These are phyloP conservation scores for Tephrocybe sp. DNA, from an alignment of 768 basidiomycete genomes.

Conservation along the genomic window DNA sequence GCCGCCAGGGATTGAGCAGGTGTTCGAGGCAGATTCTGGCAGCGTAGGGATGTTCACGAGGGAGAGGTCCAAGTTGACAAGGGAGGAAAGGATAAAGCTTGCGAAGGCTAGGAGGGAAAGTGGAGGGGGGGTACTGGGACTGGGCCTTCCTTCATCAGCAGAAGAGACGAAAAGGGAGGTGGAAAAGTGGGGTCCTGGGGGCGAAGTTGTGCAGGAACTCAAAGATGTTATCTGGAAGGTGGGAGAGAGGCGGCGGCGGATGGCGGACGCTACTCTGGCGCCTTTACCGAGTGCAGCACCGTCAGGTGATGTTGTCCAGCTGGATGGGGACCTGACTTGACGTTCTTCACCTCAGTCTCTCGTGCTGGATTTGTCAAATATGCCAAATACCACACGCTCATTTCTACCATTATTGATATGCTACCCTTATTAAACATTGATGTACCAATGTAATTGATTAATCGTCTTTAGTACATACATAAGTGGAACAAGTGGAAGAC, in stretches of 20 bases:
- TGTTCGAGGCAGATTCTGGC: slow-evolving; percentile 73
- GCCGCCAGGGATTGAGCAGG: slow-evolving; percentile 72
- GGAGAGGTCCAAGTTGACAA: slow-evolving; percentile 63
- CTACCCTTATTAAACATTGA: slow-evolving; percentile 2
- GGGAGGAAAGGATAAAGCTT: slow-evolving; percentile 73
- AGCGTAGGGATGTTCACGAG: slow-evolving; percentile 42
- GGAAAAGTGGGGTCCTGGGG: slow-evolving; percentile 70
- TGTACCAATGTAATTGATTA: slow-evolving; percentile 9
- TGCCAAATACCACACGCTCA: slow-evolving; percentile 11
- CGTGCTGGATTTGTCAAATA: neutral
- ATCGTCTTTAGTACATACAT: neutral
- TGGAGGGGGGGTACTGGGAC: slow-evolving; percentile 27
- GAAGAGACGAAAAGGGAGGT: slow-evolving; percentile 19
- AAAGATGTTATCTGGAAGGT: slow-evolving; percentile 90
- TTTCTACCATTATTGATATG: slow-evolving; percentile 13
- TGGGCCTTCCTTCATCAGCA: slow-evolving; percentile 17
- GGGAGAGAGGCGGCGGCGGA: slow-evolving; percentile 62
- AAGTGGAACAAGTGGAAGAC: neutral
- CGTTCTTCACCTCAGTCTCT: neutral
- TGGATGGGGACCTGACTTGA: slow-evolving; percentile 2
- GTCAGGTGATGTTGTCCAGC: neutral
- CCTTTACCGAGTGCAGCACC: neutral
- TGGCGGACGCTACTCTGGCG: slow-evolving; percentile 27
- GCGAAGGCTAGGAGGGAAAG: slow-evolving; percentile 56
- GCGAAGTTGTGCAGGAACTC: slow-evolving; percentile 81